These are phyloP conservation scores for Pterulicium gracile DNA, from an alignment of 1,284 basidiomycete genomes.

Conservation along the genomic window DNA sequence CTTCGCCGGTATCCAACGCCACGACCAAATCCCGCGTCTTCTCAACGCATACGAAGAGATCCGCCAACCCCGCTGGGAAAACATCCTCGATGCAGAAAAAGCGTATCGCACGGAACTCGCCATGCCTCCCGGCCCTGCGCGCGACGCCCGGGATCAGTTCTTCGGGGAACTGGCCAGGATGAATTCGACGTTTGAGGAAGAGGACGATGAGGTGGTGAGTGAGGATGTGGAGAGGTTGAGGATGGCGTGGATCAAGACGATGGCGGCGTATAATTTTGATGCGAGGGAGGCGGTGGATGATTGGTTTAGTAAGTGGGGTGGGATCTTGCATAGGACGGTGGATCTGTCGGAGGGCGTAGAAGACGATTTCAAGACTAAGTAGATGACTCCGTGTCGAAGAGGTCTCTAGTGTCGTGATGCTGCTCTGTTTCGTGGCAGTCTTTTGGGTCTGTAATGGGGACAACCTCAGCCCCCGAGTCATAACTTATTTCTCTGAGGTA, in stretches of 20 bases:
- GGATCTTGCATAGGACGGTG: constrained; percentile 14
- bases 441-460: too few species aligned
- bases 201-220: constrained; percentile 27
- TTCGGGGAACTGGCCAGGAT: too few species aligned
- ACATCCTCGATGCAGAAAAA: constrained; percentile 26
- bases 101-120: constrained; percentile 29
- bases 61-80: constrained; percentile 29
- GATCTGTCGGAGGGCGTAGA: not conserved
- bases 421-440: too few species aligned
- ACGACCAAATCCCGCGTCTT: constrained; percentile 29
- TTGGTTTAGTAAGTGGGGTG: constrained; percentile 38
- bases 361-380: too few species aligned
- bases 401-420: too few species aligned
- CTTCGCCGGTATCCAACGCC: constrained; percentile 30
- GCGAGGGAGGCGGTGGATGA: constrained; percentile 31
- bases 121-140: constrained; percentile 25
- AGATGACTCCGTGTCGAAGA: too few species aligned
- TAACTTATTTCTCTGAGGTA: too few species aligned
- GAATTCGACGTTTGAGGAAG: constrained; percentile 19
- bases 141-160: constrained; percentile 26
- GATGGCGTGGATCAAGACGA: constrained; percentile 27
- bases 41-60: constrained; percentile 38
- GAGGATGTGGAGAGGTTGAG: constrained; percentile 26
- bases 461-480: too few species aligned
- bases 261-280: constrained; percentile 27